phyloP scores from a whole-genome alignment of 176 grass and related monocot genomes.

The Carex myosuroides region DNA sequence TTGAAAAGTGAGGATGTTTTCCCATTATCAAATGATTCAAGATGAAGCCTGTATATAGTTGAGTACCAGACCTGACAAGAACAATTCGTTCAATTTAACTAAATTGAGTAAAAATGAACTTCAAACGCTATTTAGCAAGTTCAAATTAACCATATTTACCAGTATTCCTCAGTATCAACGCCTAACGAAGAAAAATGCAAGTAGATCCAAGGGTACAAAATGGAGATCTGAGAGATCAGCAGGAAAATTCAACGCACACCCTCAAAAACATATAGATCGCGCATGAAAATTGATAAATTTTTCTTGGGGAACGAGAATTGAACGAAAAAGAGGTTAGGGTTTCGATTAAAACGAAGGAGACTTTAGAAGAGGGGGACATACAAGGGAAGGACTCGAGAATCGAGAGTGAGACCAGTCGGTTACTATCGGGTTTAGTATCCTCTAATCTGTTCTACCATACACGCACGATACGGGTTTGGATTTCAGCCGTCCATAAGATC shows the following conservation, averaged over 20 bases:
- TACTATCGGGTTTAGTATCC: neutral
- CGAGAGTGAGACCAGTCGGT: neutral
- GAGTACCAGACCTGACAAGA: neutral
- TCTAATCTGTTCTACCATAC: too few species aligned
- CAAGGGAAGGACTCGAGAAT: neutral
- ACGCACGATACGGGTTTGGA: too few species aligned
- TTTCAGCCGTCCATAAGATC: too few species aligned
- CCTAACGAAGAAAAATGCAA: neutral
- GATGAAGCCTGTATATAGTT: neutral
- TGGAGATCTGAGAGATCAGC: constrained; percentile 6
- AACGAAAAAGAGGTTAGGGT: neutral
- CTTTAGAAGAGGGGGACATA: neutral
- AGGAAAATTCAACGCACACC: neutral
- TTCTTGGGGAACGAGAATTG: neutral
- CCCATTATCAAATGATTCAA: neutral
- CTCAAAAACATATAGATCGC: neutral
- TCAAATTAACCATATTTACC: neutral
- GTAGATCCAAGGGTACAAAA: constrained; percentile 10
- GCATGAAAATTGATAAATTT: neutral
- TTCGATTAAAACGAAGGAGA: constrained; percentile 13
- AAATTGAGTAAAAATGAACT: neutral
- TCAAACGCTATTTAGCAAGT: neutral
- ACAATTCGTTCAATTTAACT: neutral
- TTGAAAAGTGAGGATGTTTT: neutral
- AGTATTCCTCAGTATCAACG: neutral